These are phyloP conservation scores for Leccinum longicurvipes DNA, from an alignment of 768 basidiomycete species.

Conservation along the genomic window DNA sequence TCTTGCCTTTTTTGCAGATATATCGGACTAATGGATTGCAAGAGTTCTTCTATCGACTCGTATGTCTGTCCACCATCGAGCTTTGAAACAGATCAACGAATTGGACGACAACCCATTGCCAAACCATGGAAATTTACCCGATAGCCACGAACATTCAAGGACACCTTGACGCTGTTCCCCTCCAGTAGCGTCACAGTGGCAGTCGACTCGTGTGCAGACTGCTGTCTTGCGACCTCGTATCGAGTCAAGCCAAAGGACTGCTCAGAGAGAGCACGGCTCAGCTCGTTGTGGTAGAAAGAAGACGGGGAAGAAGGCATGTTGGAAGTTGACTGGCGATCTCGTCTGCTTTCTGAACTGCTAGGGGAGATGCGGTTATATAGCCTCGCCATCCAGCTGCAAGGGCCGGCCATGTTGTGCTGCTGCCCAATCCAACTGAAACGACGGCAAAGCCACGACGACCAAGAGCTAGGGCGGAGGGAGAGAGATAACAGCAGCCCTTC, in stretches of 20 bases:
- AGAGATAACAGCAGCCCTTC: conserved; percentile 18
- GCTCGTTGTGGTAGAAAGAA: conserved; percentile 43
- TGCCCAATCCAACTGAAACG: not conserved
- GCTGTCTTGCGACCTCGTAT: conserved; percentile 38
- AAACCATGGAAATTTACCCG: conserved; percentile 36
- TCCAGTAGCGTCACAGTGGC: conserved; percentile 58
- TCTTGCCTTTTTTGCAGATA: conserved; percentile 49
- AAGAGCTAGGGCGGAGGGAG: conserved; percentile 10
- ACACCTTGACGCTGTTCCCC: conserved; percentile 44
- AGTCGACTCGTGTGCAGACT: conserved; percentile 45
- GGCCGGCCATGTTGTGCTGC: conserved; percentile 22
- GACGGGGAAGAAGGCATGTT: conserved; percentile 19
- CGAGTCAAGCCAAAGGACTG: conserved; percentile 53
- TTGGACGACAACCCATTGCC: not conserved
- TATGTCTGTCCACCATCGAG: conserved; percentile 33
- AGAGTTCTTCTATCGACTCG: conserved; percentile 59
- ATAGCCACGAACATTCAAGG: conserved; percentile 54
- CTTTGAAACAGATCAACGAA: conserved; percentile 21
- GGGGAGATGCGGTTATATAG: conserved; percentile 27
- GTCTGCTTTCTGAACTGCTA: conserved; percentile 18
- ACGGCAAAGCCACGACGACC: conserved; percentile 10
- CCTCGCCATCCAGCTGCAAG: conserved; percentile 23
- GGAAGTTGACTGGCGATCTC: not conserved
- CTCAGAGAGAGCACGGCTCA: conserved; percentile 53
- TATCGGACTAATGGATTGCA: conserved; percentile 52